These are phyloP conservation scores for Coniosporium apollinis DNA, from an alignment of 495 filamentous ascomycete species.

Conservation along the genomic window DNA sequence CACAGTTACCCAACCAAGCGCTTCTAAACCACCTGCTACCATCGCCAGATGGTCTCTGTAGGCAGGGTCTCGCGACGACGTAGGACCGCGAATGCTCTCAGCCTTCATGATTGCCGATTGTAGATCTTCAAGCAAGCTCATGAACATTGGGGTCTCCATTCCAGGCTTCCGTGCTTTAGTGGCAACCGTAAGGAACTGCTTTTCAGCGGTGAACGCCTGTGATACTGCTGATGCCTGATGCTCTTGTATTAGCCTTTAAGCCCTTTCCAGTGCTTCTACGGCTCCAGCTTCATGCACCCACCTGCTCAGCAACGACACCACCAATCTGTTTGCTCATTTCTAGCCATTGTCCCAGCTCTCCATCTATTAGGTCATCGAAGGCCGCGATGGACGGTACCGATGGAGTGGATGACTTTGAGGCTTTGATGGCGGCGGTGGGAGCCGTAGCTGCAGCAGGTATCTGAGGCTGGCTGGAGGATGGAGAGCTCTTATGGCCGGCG, in stretches of 20 bases:
- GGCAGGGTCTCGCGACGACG: conserved; percentile 49
- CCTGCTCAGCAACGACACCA: conserved; percentile 65
- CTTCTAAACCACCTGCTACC: conserved; percentile 75
- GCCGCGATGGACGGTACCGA: conserved; percentile 44
- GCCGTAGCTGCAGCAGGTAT: too few species aligned
- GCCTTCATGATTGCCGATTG: conserved; percentile 61
- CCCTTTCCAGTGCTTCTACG: neutral
- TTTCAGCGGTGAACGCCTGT: conserved; percentile 61
- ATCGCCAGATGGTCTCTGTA: conserved; percentile 64
- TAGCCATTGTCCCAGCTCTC: conserved; percentile 60
- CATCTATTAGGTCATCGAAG: conserved; percentile 65
- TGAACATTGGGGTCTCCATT: conserved; percentile 41
- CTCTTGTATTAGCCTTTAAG: neutral
- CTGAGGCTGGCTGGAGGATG: conserved; percentile 23
- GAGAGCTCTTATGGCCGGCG: conserved; percentile 10
- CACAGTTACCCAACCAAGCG: conserved; percentile 70
- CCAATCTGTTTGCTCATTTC: conserved; percentile 62
- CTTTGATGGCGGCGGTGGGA: conserved; percentile 18
- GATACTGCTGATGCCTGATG: conserved; percentile 40
- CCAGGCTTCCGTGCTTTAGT: conserved; percentile 89
- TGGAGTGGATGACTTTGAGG: conserved; percentile 6
- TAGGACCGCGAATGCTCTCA: conserved; percentile 60
- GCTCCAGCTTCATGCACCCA: conserved; percentile 17
- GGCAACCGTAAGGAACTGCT: conserved; percentile 72
- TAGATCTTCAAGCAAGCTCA: conserved; percentile 68